Percentiles rank a stretch among this genome's conserved stretches.
phyloP scores from a whole-genome alignment of 768 basidiomycete species.

The Podaxis pistillaris region DNA sequence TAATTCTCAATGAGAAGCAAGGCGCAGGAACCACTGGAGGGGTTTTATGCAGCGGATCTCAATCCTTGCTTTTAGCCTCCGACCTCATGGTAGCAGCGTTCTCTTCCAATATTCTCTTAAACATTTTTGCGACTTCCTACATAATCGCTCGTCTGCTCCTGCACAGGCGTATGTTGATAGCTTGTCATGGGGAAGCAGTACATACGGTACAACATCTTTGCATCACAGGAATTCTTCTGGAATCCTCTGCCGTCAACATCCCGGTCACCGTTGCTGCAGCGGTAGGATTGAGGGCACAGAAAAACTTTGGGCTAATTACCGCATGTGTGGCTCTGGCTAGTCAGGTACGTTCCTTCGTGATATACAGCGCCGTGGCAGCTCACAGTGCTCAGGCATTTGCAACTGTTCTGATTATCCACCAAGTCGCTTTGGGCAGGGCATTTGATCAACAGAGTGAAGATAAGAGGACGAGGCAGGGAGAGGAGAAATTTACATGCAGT shows the following conservation, averaged over 20 bases:
- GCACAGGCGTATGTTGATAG: not conserved
- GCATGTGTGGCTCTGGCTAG: not conserved
- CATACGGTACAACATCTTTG: not conserved
- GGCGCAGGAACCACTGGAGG: not conserved
- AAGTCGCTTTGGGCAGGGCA: not conserved
- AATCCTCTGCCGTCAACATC: not conserved
- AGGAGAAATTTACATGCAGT: not conserved
- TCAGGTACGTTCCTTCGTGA: not conserved
- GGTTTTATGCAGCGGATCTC: not conserved
- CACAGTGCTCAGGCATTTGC: not conserved
- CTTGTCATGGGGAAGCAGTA: not conserved
- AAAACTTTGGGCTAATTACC: not conserved
- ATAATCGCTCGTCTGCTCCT: not conserved
- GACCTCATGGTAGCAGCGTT: not conserved
- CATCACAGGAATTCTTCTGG: not conserved
- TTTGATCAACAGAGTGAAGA: not conserved
- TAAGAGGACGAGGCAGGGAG: not conserved
- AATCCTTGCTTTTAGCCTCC: not conserved
- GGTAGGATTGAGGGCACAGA: not conserved
- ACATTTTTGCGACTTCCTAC: not conserved
- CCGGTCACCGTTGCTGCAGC: not conserved
- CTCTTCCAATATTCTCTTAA: not conserved
- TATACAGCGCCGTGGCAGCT: not conserved
- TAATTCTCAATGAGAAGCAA: too few species aligned
- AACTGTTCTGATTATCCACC: slow-evolving; percentile 1